Percentiles rank a stretch among this genome's conserved stretches.
phyloP scores from a whole-genome alignment of 306 rosid genomes.

The Lathyrus tuberosus region DNA sequence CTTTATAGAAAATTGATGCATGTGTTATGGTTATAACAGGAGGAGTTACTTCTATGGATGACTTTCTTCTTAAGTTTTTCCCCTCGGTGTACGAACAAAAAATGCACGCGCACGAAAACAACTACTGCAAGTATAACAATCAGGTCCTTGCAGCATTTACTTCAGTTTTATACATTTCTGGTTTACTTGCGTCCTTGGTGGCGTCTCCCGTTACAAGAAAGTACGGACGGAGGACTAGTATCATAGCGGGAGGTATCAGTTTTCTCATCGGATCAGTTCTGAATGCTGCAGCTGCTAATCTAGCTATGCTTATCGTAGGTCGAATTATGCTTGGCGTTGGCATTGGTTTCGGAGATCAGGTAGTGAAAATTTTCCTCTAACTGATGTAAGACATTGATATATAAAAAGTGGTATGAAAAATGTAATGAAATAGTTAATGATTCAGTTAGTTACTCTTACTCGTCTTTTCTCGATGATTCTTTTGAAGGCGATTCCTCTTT shows the following conservation, averaged over 20 bases:
- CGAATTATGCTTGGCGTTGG: slow-evolving; percentile 94
- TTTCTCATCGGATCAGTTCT: slow-evolving; percentile 67
- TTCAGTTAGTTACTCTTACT: not conserved
- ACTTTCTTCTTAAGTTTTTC: slow-evolving; percentile 73
- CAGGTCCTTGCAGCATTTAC: slow-evolving; percentile 92
- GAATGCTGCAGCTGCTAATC: slow-evolving; percentile 67
- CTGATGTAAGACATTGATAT: not conserved
- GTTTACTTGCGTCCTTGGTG: slow-evolving; percentile 70
- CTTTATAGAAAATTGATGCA: not conserved
- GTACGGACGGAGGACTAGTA: slow-evolving; percentile 74
- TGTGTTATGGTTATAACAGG: slow-evolving; percentile 50
- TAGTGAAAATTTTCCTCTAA: slow-evolving; percentile 33
- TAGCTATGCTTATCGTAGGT: slow-evolving; percentile 77
- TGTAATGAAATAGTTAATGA: not conserved
- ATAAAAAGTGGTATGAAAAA: not conserved
- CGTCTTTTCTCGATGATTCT: slow-evolving; percentile 29
- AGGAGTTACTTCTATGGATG: slow-evolving; percentile 94
- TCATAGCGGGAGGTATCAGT: slow-evolving; percentile 73
- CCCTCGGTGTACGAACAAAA: slow-evolving; percentile 61
- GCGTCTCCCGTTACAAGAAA: slow-evolving; percentile 83
- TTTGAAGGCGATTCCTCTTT: slow-evolving; percentile 84
- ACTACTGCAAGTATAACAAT: slow-evolving; percentile 86
- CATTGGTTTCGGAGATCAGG: slow-evolving; percentile 97
- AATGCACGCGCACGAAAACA: slow-evolving; percentile 75
- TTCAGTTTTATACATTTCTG: slow-evolving; percentile 82